Base-by-base conservation (phyloP, 495 filamentous ascomycete genomes). In the Lasiosphaeria ovina region DNA sequence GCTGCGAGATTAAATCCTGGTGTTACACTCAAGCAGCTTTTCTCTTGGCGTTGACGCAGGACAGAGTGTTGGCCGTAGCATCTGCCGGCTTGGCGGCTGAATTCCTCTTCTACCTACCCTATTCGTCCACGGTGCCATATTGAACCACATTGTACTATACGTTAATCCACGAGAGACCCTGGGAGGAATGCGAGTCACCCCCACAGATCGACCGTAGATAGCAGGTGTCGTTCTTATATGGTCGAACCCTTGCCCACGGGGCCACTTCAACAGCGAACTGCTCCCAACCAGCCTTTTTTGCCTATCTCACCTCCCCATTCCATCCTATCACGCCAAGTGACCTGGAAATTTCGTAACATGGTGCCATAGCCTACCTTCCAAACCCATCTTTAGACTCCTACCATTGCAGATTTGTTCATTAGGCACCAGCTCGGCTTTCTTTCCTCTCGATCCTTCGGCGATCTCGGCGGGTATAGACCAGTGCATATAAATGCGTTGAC, bases 61-160 rank as follows among this genome's bases (percentile, higher is more conserved):
- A 14, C 14, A 8, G 38, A 42, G 38, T 8, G 38, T 42, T 14
- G 14, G 8, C 38, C 38, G 38, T 42, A n/a, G 12, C 44, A 47
- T 47, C 44, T 47, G 44, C 44, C 44, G 44, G 44, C 44, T 47
- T 47, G 44, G 44, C 44, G 44, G 44, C 44, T 47, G 44, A 47
- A 47, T 47, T 47, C 44, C 44, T 14, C 5, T 11, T 47, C 16
- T n/a, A 47, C 44, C 44, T 47, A n/a, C 44, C 44, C 12, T n/a
- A 14, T 47, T 47, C 12, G 44, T 9, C 5, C 44, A 47, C 16
- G 16, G 4, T n/a, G 44, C 44, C 44, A 8, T 5, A 47, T 47
- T 47, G 44, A 14, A 11, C 44, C 44, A 1, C 16, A n/a, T 14
- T 47, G 16, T 47, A 11, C 7, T 5, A 47, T 5, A n/a, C 16